phyloP scores from a whole-genome alignment of 345 rosid species.

The Cardamine chenopodiifolia region DNA sequence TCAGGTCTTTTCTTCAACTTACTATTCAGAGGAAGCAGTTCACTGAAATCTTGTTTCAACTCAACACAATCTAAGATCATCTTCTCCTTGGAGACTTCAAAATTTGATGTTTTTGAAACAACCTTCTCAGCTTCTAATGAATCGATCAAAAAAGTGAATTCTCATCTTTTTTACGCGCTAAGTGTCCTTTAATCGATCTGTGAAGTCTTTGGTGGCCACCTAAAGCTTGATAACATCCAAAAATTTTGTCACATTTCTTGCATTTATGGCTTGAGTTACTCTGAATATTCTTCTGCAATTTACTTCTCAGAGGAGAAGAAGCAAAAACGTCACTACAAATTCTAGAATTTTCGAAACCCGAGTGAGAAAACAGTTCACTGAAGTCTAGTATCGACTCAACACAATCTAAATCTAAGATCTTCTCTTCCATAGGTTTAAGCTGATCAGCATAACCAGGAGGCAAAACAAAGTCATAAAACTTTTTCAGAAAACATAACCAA shows the following conservation, averaged over 20 bases:
- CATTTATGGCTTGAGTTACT: neutral
- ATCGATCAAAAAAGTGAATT: neutral
- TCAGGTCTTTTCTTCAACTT: neutral
- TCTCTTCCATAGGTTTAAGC: neutral
- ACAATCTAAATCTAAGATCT: conserved; percentile 2
- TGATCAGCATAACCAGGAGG: conserved; percentile 7
- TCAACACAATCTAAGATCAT: neutral
- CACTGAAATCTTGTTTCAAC: neutral
- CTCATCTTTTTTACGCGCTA: neutral
- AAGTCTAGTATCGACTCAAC: neutral
- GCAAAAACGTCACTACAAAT: conserved; percentile 7
- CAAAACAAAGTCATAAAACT: conserved; percentile 1
- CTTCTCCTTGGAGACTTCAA: conserved; percentile 1
- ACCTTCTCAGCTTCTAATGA: neutral
- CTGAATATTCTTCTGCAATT: no score
- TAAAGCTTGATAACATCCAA: neutral
- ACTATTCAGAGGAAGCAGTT: neutral
- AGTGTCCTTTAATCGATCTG: neutral
- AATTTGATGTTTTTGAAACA: conserved; percentile 7
- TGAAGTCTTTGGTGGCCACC: neutral
- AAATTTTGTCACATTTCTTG: neutral
- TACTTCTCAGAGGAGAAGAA: conserved; percentile 3
- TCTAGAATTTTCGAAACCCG: neutral
- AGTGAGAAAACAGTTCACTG: conserved; percentile 3
- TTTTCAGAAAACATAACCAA: conserved; percentile 31